These are phyloP conservation scores for Gentiana straminea DNA, from an alignment of 257 asterid genomes.

Conservation along the genomic window DNA sequence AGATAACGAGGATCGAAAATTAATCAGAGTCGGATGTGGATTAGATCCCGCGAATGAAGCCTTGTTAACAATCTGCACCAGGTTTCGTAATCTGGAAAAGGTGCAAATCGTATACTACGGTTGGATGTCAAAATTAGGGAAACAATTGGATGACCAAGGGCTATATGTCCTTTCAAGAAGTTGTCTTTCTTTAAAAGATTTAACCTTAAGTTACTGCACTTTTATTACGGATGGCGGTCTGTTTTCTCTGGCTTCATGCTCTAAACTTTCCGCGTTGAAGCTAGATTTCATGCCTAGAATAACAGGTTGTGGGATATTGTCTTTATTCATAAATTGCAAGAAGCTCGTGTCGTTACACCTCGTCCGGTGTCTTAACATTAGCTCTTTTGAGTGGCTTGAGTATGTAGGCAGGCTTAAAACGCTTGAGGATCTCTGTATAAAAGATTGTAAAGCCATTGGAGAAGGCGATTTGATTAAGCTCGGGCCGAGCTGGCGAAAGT, in stretches of 20 bases:
- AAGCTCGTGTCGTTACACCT: slow-evolving; percentile 51
- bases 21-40: slow-evolving; percentile 66
- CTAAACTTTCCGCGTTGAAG: slow-evolving; percentile 47
- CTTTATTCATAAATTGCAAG: slow-evolving; percentile 63
- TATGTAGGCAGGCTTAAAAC: slow-evolving; percentile 63
- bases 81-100: slow-evolving; percentile 52
- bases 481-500: slow-evolving; percentile 46
- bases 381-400: slow-evolving; percentile 69
- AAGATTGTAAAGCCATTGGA: slow-evolving; percentile 71
- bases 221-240: slow-evolving; percentile 69
- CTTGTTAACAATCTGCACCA: slow-evolving; percentile 41
- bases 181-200: slow-evolving; percentile 49
- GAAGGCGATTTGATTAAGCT: slow-evolving; percentile 75
- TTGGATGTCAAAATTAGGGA: slow-evolving; percentile 84
- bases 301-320: slow-evolving; percentile 69
- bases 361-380: slow-evolving; percentile 49
- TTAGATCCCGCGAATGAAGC: slow-evolving; percentile 59
- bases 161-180: slow-evolving; percentile 39
- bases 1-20: slow-evolving; percentile 52
- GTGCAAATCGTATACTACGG: slow-evolving; percentile 72
- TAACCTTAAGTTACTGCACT: slow-evolving; percentile 68
- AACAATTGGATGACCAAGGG: slow-evolving; percentile 64
- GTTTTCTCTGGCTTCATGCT: slow-evolving; percentile 52
- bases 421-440: slow-evolving; percentile 67
- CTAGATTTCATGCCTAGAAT: slow-evolving; percentile 63